phyloP scores from a whole-genome alignment of 768 basidiomycete species.

The Calocybe gangraenosa region DNA sequence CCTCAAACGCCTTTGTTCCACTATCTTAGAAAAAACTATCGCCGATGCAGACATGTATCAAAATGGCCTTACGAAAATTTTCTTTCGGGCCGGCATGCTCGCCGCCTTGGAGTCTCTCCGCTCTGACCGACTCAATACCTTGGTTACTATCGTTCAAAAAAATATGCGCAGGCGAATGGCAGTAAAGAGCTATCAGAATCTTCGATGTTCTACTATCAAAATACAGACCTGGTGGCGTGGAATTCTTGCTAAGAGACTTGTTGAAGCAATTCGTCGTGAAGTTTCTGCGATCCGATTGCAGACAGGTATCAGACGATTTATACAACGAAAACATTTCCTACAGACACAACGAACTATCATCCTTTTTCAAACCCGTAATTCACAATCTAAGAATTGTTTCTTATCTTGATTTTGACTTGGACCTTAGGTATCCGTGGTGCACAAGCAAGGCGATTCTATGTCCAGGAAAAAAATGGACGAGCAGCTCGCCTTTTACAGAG shows the following conservation, averaged over 20 bases:
- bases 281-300: conserved; percentile 77
- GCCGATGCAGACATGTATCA: conserved; percentile 97
- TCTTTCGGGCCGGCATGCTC: conserved; percentile 99
- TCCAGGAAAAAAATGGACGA: conserved; percentile 46
- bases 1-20: conserved; percentile 73
- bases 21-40: conserved; percentile 83
- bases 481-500: conserved; percentile 79
- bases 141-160: conserved; percentile 97
- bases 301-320: conserved; percentile 59
- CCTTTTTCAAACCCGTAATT: conserved; percentile 84
- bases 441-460: conserved; percentile 59
- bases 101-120: conserved; percentile 91
- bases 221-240: conserved; percentile 96
- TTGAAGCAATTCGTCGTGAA: conserved; percentile 67
- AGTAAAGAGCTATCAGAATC: conserved; percentile 68
- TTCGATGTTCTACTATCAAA: conserved; percentile 71
- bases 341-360: conserved; percentile 59
- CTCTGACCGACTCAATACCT: conserved; percentile 78
- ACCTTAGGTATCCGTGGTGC: conserved; percentile 67
- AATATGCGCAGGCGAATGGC: conserved; percentile 89
- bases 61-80: conserved; percentile 95
- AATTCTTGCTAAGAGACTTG: conserved; percentile 69
- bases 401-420: neutral
- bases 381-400: neutral
- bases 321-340: conserved; percentile 70